Conservation (phyloP, 345 rosid species). For the Moricandia arvensis region DNA sequence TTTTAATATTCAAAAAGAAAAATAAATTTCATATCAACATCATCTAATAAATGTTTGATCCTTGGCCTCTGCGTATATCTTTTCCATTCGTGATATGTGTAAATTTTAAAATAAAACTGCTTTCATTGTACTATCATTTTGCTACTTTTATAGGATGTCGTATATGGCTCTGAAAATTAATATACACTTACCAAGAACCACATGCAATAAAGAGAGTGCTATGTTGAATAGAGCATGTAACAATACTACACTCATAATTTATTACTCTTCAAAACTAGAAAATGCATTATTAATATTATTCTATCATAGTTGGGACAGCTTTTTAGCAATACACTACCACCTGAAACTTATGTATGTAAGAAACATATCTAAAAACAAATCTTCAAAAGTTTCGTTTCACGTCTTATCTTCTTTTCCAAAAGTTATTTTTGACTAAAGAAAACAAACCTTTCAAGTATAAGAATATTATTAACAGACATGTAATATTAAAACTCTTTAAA, state of each 20-base stretch:
- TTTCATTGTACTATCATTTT: conserved; percentile 1
- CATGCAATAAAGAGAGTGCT: conserved; percentile 21
- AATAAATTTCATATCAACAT: neutral
- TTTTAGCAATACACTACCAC: conserved; percentile 12
- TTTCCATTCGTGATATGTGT: neutral
- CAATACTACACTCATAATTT: neutral
- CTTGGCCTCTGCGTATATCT: neutral
- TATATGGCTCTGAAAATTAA: conserved; percentile 3
- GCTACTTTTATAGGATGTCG: conserved; percentile 9
- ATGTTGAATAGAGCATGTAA: neutral
- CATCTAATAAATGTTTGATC: neutral
- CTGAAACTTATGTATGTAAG: conserved; percentile 16
- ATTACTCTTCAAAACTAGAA: neutral
- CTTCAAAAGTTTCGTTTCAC: conserved; percentile 28
- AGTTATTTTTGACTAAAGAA: neutral
- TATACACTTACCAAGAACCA: conserved; percentile 19
- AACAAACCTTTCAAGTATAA: conserved; percentile 5
- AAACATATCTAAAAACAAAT: conserved; percentile 19
- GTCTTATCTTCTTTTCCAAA: conserved; percentile 34
- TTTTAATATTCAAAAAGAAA: neutral
- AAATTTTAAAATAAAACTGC: neutral
- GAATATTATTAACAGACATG: conserved; percentile 20
- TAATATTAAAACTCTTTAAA: conserved; percentile 6
- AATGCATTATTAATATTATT: neutral
- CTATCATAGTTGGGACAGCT: conserved; percentile 1